phyloP scores from a whole-genome alignment of 306 rosid genomes.

The Corylus americana region DNA sequence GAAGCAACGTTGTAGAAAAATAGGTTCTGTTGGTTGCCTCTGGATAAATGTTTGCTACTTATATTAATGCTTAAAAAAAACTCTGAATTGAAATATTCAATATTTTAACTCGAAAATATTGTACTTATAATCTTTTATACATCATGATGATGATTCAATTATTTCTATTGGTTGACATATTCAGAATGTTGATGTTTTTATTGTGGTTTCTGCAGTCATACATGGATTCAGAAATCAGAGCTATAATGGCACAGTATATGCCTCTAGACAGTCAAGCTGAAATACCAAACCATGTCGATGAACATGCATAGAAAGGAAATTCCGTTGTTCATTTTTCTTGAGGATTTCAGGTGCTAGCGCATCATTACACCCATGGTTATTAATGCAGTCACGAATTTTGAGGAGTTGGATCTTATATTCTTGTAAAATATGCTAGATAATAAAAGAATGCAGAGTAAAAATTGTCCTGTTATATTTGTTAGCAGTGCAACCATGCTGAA shows the following conservation, averaged over 20 bases:
- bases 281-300: constrained; percentile 70
- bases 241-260: constrained; percentile 99
- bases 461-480: constrained; percentile 37
- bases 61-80: neutral
- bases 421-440: constrained; percentile 43
- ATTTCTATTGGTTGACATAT: neutral
- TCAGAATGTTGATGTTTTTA: constrained; percentile 22
- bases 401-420: constrained; percentile 36
- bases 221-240: constrained; percentile 98
- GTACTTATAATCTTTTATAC: neutral
- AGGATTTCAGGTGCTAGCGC: constrained; percentile 31
- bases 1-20: neutral
- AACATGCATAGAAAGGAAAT: constrained; percentile 49
- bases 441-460: constrained; percentile 39
- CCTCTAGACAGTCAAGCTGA: constrained; percentile 95
- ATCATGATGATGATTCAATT: too few species aligned
- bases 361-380: constrained; percentile 28
- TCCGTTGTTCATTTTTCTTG: constrained; percentile 7
- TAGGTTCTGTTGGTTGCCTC: neutral
- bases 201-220: constrained; percentile 69
- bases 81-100: neutral
- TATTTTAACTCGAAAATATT: neutral
- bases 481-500: constrained; percentile 38
- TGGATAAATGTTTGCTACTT: neutral
- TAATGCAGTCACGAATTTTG: constrained; percentile 42